Percentiles rank a stretch among this genome's conserved stretches.
phyloP scores from a whole-genome alignment of 345 rosid genomes.

The Ailanthus altissimus region DNA sequence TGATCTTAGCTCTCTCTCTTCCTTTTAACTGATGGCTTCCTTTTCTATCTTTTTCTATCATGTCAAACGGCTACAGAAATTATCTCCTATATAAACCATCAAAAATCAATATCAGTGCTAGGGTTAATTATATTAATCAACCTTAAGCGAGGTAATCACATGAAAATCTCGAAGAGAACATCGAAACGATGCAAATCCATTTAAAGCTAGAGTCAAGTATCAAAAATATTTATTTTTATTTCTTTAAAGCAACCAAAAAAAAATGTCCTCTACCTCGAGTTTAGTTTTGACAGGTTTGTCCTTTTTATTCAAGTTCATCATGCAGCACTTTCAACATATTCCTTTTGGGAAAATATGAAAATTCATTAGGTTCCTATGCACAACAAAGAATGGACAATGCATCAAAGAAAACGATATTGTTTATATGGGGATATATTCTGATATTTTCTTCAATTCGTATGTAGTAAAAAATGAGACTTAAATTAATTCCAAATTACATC shows the following conservation, averaged over 20 bases:
- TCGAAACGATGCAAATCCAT: neutral
- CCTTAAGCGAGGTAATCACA: neutral
- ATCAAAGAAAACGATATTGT: neutral
- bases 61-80: neutral
- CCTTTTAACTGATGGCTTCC: neutral
- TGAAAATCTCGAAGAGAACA: neutral
- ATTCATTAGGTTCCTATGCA: neutral
- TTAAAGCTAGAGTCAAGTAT: no score
- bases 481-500: no score
- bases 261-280: conserved; percentile 2
- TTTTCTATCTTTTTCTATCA: neutral
- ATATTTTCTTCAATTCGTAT: neutral
- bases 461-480: neutral
- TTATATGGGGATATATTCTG: conserved; percentile 24
- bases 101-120: neutral
- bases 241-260: neutral
- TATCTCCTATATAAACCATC: neutral
- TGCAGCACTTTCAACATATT: conserved; percentile 15
- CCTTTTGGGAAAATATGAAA: neutral
- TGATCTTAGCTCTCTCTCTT: neutral
- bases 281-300: conserved; percentile 33
- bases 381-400: conserved; percentile 11
- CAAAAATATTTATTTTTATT: no score
- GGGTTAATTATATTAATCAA: neutral
- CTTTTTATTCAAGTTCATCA: conserved; percentile 15